phyloP scores from a whole-genome alignment of 257 asterid genomes.

The Solanum gracilifrons region DNA sequence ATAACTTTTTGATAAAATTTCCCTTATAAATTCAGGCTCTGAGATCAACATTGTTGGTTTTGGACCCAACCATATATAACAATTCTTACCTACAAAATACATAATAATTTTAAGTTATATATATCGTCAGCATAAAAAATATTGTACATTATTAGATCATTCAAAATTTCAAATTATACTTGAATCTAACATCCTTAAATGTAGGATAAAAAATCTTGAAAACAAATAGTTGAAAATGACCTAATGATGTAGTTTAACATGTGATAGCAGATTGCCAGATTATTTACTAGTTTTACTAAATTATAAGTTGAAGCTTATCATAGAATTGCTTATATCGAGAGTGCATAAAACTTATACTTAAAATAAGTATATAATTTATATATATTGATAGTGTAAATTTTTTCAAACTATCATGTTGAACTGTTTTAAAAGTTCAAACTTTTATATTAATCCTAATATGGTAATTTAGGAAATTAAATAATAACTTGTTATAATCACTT shows the following conservation, averaged over 20 bases:
- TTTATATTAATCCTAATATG: background rate
- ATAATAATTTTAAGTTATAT: background rate
- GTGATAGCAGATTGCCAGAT: background rate
- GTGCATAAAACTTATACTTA: background rate
- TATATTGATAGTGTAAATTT: no score
- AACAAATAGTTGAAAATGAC: background rate
- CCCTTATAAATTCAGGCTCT: conserved; percentile 29
- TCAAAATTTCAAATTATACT: background rate
- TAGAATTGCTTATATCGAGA: background rate
- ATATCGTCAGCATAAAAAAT: background rate
- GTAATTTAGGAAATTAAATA: background rate
- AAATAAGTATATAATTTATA: no score
- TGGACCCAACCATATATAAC: conserved; percentile 32
- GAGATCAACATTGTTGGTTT: conserved; percentile 12
- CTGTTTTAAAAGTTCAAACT: background rate
- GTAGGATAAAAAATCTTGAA: background rate
- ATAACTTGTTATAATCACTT: background rate
- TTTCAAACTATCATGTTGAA: no score
- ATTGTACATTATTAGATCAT: background rate
- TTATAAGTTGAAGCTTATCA: background rate
- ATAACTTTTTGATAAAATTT: conserved; percentile 13
- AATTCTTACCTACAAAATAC: conserved; percentile 13
- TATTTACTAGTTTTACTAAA: no score
- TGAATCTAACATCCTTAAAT: background rate
- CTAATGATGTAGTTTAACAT: background rate